Base-by-base conservation (phyloP, 305 asterid species). In the Fraxinus angustifolia region DNA sequence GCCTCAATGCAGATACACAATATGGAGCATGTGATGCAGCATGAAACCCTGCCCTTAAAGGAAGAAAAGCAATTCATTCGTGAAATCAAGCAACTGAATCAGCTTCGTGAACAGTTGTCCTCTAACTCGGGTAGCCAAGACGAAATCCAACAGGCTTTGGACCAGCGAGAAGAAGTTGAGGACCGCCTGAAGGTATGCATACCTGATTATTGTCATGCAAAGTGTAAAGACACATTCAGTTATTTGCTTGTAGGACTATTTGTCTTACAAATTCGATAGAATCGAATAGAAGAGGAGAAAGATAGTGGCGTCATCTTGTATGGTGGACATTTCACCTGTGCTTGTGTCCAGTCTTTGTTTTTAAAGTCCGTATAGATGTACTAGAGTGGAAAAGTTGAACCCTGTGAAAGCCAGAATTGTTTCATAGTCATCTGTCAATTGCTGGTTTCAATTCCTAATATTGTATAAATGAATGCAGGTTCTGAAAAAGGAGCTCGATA, bases 51-150 rank as follows among this genome's bases (percentile, higher is more conserved):
- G 71, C 90, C 92, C 36, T 85, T 94, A 82, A 93, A 90, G 83
- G 96, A 94, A 87, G 98, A 94, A 89, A 93, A 94, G 36, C 91
- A 87, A 76, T 80, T 88, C 76, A 91, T 94, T 87, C 94, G 97
- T 58, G 98, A 93, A 84, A 94, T 96, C 85, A 96, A 94, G 87
- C 98, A 89, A 85, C 86, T 96, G 87, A 94, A 92, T 89, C 96
- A 93, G 87, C 93, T 89, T 73, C 95, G 98, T 2, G 97, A 89
- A 75, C 97, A 94, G 78, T 81, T 96, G 76, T 92, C 98, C 34
- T 92, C 92, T 53, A 93, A 88, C 86, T 87, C 90, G 82, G 98
- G 98, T 53, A 92, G 90, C 88, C 91, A 88, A 83, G 98, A 88
- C 81, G 98, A 94, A 88, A 89, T 96, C 83, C 93, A 90, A 85